Percentiles rank a stretch among this genome's conserved stretches.
These are phyloP conservation scores for Saprolegnia parasitica DNA, from an alignment of 352 stramenopile genomes.

Conservation along the genomic window DNA sequence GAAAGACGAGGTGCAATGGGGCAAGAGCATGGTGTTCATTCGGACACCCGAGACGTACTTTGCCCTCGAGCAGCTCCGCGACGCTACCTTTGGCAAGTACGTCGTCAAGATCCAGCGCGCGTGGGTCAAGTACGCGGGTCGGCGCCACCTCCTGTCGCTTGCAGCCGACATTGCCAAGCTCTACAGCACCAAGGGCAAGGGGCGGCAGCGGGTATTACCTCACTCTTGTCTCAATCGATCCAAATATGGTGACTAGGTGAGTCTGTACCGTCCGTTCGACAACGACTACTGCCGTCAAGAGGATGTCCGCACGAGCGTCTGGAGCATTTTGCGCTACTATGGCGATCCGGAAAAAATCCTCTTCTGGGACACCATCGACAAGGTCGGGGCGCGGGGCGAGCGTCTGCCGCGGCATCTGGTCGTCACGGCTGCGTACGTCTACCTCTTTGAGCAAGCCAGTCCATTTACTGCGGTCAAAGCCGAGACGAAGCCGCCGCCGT, in stretches of 20 bases:
- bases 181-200: constrained; percentile 73
- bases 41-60: constrained; percentile 87
- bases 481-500: constrained; percentile 45
- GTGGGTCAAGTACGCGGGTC: constrained; percentile 76
- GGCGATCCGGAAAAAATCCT: constrained; percentile 78
- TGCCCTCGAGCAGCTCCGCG: constrained; percentile 79
- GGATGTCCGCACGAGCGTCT: constrained; percentile 51
- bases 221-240: too few species aligned
- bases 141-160: constrained; percentile 77
- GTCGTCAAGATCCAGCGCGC: constrained; percentile 74
- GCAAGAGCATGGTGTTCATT: constrained; percentile 90
- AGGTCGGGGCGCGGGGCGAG: constrained; percentile 38
- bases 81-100: constrained; percentile 73
- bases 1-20: constrained; percentile 80
- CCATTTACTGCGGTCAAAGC: constrained; percentile 46
- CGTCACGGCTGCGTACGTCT: constrained; percentile 68
- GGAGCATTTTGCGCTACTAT: constrained; percentile 68
- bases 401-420: constrained; percentile 48
- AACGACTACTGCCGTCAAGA: constrained; percentile 75
- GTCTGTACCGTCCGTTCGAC: constrained; percentile 84
- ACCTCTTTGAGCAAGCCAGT: constrained; percentile 76
- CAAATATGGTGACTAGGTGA: constrained; percentile 37
- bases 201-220: constrained; percentile 65
- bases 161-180: constrained; percentile 83
- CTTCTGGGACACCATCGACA: constrained; percentile 73